Evolutionary conservation across 371 early-diverging fungal species (phyloP), one percentile per base, ranked within the genome.

Genomic region (Mortierella sp.): DNA sequence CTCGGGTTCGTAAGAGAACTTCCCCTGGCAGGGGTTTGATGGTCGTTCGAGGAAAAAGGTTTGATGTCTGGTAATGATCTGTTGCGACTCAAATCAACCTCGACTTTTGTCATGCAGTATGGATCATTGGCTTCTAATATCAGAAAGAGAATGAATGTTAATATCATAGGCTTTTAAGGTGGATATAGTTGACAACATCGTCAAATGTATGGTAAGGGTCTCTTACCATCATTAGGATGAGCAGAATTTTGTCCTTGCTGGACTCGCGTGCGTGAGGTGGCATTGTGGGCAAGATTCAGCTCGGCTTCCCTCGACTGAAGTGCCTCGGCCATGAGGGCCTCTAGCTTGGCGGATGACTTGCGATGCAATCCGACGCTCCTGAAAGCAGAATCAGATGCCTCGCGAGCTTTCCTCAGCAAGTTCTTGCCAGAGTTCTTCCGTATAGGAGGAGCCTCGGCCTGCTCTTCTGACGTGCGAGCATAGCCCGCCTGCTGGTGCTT

Each of bases 361-460:
- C 83, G 75, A 45, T 45, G 47, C 40, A 82, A 29, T 24, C 83
- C 83, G 29, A 80, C 77, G 26, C 74, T 74, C 55, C 70, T 63
- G 50, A 82, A 58, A 14, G 83, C 81, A 31, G 77, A 29, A 29
- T 70, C 83, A 19, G 83, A 82, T 2, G 83, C 83, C 66, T 78
- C 67, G 10, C 83, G 83, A 0, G 83, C 83, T 2, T 75, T 77
- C n/a, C 73, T 55, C 16, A 82, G 45, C 47, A 82, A 19, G 34
- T 75, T 75, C 8, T 41, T 75, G 0, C 83, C 79, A 34, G 83
- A 83, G 19, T 37, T 70, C 37, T 78, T 83, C 16, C 82, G 82
- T 1, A 13, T 45, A 14, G 83, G 79, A 9, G 37, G n/a, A 4
- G 79, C 37, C 19, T 55, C 58, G 19, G 34, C 31, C 8, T 31